A percentile compares a stretch with the other conserved stretches of the same genome.
Evolutionary conservation across 257 asterid genomes (phyloP).

Genomic region (Nicotiana sylvestris): DNA sequence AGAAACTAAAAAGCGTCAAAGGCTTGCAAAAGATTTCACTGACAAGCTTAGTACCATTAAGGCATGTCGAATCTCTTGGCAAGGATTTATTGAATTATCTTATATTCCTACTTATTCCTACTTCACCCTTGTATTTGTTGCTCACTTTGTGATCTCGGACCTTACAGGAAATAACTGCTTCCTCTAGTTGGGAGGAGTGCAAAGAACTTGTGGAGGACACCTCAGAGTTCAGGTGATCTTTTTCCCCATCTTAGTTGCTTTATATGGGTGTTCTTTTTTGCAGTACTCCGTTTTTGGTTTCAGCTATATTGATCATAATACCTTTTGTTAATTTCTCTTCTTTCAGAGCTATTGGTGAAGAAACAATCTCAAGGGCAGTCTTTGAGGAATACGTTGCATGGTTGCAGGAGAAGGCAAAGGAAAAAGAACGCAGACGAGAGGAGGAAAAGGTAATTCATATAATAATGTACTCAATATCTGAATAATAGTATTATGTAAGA

Average conservation of each 20-base stretch:
- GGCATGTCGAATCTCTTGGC: constrained; percentile 40
- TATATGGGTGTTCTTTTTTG: neutral
- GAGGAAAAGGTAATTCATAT: constrained; percentile 70
- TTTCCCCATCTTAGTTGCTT: constrained; percentile 14
- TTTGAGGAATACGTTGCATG: constrained; percentile 77
- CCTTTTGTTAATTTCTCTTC: constrained; percentile 9
- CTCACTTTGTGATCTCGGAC: neutral
- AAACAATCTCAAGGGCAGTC: constrained; percentile 58
- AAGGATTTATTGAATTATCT: constrained; percentile 3
- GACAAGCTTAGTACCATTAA: constrained; percentile 65
- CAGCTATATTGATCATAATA: constrained; percentile 13
- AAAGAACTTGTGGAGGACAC: constrained; percentile 72
- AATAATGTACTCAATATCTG: neutral
- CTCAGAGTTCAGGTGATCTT: constrained; percentile 74
- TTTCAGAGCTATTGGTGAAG: constrained; percentile 82
- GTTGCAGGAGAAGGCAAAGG: constrained; percentile 78
- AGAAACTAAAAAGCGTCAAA: constrained; percentile 86
- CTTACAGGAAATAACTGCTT: constrained; percentile 62
- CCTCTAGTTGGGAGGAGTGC: constrained; percentile 86
- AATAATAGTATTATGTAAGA: neutral
- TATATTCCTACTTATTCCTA: neutral
- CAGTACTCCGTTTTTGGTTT: constrained; percentile 6
- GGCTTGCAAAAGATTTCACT: constrained; percentile 75
- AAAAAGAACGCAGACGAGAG: constrained; percentile 89
- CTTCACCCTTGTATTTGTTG: neutral